Percentiles rank a stretch among this genome's conserved stretches.
phyloP scores from a whole-genome alignment of 192 early-diverging fungal species.

The Mortierella alpina region DNA sequence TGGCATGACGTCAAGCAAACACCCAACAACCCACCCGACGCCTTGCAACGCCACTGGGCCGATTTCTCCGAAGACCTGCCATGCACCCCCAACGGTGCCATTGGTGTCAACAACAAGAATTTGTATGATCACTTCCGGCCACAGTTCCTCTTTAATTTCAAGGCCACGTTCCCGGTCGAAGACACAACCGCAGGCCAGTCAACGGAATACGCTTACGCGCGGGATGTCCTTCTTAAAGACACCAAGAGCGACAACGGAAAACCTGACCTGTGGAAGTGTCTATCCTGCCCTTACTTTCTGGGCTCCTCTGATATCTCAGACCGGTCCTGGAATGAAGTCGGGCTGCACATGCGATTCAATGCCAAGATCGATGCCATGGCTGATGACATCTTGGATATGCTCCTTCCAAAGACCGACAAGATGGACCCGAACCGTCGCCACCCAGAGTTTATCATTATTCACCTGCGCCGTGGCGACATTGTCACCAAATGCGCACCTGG shows the following conservation, averaged over 20 bases:
- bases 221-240: conserved; percentile 38
- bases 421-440: conserved; percentile 15
- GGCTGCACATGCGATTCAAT: conserved; percentile 32
- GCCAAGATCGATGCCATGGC: conserved; percentile 34
- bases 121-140: conserved; percentile 47
- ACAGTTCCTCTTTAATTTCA: conserved; percentile 47
- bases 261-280: conserved; percentile 38
- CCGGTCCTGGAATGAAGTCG: conserved; percentile 38
- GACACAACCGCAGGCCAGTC: conserved; percentile 18
- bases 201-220: conserved; percentile 9
- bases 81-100: conserved; percentile 37
- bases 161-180: background rate
- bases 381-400: conserved; percentile 27
- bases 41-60: conserved; percentile 18
- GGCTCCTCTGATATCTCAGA: background rate
- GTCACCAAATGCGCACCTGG: conserved; percentile 43
- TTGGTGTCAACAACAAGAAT: conserved; percentile 34
- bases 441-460: conserved; percentile 44
- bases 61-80: conserved; percentile 34
- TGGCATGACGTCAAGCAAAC: conserved; percentile 54
- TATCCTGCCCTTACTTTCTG: conserved; percentile 45
- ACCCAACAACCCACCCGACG: conserved; percentile 10
- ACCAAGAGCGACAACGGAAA: background rate
- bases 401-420: background rate
- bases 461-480: conserved; percentile 48